Evolutionary conservation across 1,139 yeast species (phyloP).

Genomic region (Geotrichum europaeum): DNA sequence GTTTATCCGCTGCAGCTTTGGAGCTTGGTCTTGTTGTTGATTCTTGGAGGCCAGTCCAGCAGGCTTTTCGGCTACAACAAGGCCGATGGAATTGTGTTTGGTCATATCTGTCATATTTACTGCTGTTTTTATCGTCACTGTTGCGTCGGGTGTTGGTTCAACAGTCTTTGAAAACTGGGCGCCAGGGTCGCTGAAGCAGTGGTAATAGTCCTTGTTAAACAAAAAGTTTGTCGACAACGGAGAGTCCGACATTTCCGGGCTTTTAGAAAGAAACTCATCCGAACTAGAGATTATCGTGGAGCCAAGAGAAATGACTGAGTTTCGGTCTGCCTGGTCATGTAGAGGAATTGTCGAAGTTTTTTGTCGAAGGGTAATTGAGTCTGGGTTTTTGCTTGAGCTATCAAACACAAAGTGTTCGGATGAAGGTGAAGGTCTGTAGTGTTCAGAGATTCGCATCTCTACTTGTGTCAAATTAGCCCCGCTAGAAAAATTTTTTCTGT

Average conservation of each 20-base stretch:
- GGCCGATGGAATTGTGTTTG: neutral
- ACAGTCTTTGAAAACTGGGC: neutral
- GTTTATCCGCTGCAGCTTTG: neutral
- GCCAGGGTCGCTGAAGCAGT: neutral
- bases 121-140: neutral
- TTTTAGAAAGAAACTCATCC: neutral
- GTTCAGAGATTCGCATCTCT: neutral
- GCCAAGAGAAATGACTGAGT: neutral
- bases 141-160: neutral
- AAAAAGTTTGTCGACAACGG: conserved; percentile 6
- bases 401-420: neutral
- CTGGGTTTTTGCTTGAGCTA: neutral
- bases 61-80: neutral
- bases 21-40: neutral
- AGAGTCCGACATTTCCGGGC: conserved; percentile 11
- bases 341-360: neutral
- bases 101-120: neutral
- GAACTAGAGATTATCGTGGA: neutral
- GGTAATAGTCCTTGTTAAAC: neutral
- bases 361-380: neutral
- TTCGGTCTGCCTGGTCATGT: neutral
- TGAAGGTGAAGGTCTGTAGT: neutral
- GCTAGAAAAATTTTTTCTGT: neutral
- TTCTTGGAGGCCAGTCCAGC: neutral
- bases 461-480: neutral